Evolutionary conservation across 495 filamentous ascomycete species (phyloP), one percentile per base, ranked within the genome.

Genomic region (Aspergillus wentii): DNA sequence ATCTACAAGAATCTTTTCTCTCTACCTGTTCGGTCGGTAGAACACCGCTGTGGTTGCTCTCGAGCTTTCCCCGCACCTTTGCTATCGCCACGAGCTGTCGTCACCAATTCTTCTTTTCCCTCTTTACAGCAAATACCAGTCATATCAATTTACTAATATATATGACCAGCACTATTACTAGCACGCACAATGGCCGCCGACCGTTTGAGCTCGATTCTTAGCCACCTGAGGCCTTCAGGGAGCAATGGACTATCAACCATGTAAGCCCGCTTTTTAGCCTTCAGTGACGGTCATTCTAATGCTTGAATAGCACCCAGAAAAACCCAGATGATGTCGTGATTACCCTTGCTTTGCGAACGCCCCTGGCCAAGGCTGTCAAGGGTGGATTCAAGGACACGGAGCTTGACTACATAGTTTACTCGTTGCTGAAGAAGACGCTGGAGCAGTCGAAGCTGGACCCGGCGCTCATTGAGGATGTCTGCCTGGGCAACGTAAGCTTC

Each of bases 301-400:
- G n/a, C n/a, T n/a, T n/a, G n/a, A 35, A 34, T 51, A 96, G 90
- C 62, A 92, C 86, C 15, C 82, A 86, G 41, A 91, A 96, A 72
- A 94, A 91, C 60, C 79, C 90, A 41, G 92, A 98, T 63, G 92
- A 98, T 75, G 75, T 96, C 13, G 92, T 98, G 45, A 92, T 98
- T 48, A 94, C 87, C 11, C 72, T 86, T 30, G 84, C 85, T 5
- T 64, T 88, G 47, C 81, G 87, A 20, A 90, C 87, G 6, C 84
- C 87, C 0, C 70, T 94, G 38, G 72, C 83, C 44, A 92, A 92
- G 66, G 83, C 72, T 17, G 57, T 60, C 48, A 88, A 88, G 70
- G 92, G 92, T 40, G 86, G 91, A 4, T 82, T 98, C 69, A 96
- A 95, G 72, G 92, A 98, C 59, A 92, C 89, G 13, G 75, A 76